These are phyloP conservation scores for Aspergillus sp. DNA, from an alignment of 2,329 filamentous ascomycete genomes.

Conservation along the genomic window DNA sequence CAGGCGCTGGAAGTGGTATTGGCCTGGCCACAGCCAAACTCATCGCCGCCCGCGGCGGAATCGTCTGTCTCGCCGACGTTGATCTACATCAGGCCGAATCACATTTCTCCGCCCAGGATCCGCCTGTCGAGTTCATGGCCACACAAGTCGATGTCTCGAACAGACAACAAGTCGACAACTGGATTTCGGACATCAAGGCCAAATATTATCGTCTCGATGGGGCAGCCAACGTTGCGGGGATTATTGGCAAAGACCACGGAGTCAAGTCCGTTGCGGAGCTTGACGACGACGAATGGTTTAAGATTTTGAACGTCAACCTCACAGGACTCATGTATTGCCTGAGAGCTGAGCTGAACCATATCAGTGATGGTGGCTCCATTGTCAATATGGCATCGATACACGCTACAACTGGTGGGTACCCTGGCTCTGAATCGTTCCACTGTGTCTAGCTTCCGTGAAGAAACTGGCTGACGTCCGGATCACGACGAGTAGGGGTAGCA, in stretches of 20 bases:
- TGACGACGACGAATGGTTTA: not conserved
- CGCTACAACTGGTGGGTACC: too few species aligned
- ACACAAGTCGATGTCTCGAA: not conserved
- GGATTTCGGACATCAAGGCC: not conserved
- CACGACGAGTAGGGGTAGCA: not conserved
- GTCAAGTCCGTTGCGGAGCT: not conserved
- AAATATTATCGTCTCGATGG: not conserved
- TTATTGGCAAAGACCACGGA: not conserved
- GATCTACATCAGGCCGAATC: not conserved
- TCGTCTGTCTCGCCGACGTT: constrained; percentile 4
- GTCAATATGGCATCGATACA: constrained; percentile 9
- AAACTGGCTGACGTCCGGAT: too few species aligned
- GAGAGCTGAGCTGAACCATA: not conserved
- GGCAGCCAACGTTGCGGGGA: not conserved
- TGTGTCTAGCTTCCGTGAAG: too few species aligned
- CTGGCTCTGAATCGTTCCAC: too few species aligned
- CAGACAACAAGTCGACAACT: not conserved
- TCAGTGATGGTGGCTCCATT: constrained; percentile 5
- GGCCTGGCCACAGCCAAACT: constrained; percentile 6
- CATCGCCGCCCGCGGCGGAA: not conserved
- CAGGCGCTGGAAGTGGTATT: constrained; percentile 4
- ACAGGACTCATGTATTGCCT: constrained; percentile 4
- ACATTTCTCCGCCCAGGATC: not conserved
- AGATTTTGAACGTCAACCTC: constrained; percentile 2
- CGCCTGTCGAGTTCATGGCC: not conserved